Evolutionary conservation across 345 rosid genomes (phyloP).

Genomic region (Brassica cretica): DNA sequence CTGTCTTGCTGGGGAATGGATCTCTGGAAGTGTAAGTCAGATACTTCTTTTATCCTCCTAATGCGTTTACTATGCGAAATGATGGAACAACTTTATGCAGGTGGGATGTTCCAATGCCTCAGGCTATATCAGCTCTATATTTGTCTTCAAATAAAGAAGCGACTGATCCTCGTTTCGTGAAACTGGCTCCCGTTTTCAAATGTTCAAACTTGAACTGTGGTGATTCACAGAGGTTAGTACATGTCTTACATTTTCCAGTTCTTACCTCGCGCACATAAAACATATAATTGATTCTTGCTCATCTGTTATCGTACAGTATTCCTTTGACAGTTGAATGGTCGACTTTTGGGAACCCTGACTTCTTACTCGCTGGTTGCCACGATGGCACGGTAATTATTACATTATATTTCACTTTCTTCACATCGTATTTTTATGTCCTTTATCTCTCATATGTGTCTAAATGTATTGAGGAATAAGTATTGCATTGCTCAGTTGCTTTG

Average conservation of each 20-base stretch:
- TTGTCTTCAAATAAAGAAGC: slow-evolving; percentile 54
- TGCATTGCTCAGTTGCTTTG: neutral
- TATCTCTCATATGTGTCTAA: slow-evolving; percentile 11
- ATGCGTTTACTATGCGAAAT: slow-evolving; percentile 5
- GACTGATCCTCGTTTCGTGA: slow-evolving; percentile 86
- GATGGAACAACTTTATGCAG: slow-evolving; percentile 50
- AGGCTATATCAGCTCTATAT: slow-evolving; percentile 52
- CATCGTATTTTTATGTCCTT: neutral
- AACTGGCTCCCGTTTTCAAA: slow-evolving; percentile 81
- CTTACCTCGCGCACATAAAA: neutral
- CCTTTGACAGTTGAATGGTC: slow-evolving; percentile 95
- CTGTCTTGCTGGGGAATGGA: slow-evolving; percentile 89
- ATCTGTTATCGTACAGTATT: slow-evolving; percentile 51
- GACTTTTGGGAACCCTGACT: slow-evolving; percentile 56
- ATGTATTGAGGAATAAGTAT: slow-evolving; percentile 13
- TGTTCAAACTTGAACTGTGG: slow-evolving; percentile 73
- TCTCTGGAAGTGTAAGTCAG: slow-evolving; percentile 85
- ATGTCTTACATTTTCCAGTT: neutral
- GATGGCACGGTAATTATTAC: slow-evolving; percentile 70
- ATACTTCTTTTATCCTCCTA: slow-evolving; percentile 13
- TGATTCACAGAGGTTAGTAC: slow-evolving; percentile 59
- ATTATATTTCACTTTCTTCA: neutral
- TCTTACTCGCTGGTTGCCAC: slow-evolving; percentile 91
- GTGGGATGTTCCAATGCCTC: slow-evolving; percentile 96
- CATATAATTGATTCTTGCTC: neutral